Evolutionary conservation across 768 basidiomycete genomes (phyloP).

Genomic region (Paxillus ammoniavirescens): DNA sequence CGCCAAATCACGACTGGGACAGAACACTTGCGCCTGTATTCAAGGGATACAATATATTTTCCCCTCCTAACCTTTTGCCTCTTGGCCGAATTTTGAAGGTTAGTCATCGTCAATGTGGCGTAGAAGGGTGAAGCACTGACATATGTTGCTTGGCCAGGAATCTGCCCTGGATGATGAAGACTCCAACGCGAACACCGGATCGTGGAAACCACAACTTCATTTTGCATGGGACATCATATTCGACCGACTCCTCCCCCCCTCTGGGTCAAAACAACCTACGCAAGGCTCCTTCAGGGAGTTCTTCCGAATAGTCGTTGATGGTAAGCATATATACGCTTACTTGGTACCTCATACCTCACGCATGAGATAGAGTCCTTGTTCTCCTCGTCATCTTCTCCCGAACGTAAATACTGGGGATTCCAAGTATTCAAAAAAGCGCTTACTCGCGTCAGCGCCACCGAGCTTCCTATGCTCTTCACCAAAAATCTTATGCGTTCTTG

Average conservation of each 20-base stretch:
- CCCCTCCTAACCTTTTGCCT: conserved; percentile 64
- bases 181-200: conserved; percentile 48
- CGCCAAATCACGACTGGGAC: conserved; percentile 68
- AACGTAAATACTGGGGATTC: conserved; percentile 97
- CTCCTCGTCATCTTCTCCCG: conserved; percentile 74
- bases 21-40: conserved; percentile 66
- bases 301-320: conserved; percentile 88
- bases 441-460: conserved; percentile 57
- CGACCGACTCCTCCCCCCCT: conserved; percentile 63
- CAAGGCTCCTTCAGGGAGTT: conserved; percentile 85
- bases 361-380: conserved; percentile 74
- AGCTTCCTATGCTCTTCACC: conserved; percentile 86
- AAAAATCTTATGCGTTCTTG: conserved; percentile 95
- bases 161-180: conserved; percentile 50
- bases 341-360: not conserved
- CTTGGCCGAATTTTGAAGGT: conserved; percentile 85
- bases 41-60: conserved; percentile 69
- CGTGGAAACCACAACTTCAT: conserved; percentile 90
- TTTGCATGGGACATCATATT: conserved; percentile 88
- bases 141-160: conserved; percentile 42
- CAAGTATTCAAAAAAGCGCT: conserved; percentile 83
- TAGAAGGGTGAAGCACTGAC: conserved; percentile 7
- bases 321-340: conserved; percentile 41
- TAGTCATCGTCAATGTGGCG: not conserved
- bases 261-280: conserved; percentile 30